Evolutionary conservation across 2,329 filamentous ascomycete species (phyloP), one percentile per base, ranked within the genome.

Genomic region (Alternaria ventricosa): DNA sequence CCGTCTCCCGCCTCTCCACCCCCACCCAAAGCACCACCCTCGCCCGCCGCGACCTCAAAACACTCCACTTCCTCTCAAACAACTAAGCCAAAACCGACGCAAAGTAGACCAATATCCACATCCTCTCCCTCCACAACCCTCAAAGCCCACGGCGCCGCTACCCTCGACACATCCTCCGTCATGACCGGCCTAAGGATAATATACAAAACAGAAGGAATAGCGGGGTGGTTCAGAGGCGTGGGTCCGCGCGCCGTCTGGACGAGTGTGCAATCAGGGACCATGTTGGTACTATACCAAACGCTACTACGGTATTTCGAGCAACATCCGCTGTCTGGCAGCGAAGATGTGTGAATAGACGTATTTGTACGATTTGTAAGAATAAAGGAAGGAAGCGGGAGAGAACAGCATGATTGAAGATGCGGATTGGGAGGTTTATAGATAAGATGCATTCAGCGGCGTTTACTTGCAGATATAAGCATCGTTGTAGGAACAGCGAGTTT

Each of bases 161-260:
- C 90, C 12, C 87, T 99, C 23, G 90, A 97, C 73, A 97, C 96
- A 0, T 96, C 93, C 2, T 97, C 94, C 0, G 92, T 98, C 54
- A 84, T 95, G 57, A 93, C 88, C 3, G 96, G 95, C 1, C 82
- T 99, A 41, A 89, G 86, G 71, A 87, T 97, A 68, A 96, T 99
- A 73, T 99, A 98, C 82, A 89, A 88, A 70, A 93, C 91, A 6
- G 96, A 99, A 81, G 96, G 96, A 1, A 72, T 98, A 15, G 87
- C 87, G 3, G 96, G 96, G 2, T 96, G 93, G 90, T 99, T 99
- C 81, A 89, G 96, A 61, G 96, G 96, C 25, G 95, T 99, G 2
- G 95, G 95, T 0, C 96, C 96, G 2, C 88, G 96, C 57, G 91
- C 91, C 61, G 93, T 98, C 13, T 99, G 96, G 96, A 99, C 96